Evolutionary conservation across 2,329 filamentous ascomycete species (phyloP).

Genomic region (Scedosporium dehoogii): DNA sequence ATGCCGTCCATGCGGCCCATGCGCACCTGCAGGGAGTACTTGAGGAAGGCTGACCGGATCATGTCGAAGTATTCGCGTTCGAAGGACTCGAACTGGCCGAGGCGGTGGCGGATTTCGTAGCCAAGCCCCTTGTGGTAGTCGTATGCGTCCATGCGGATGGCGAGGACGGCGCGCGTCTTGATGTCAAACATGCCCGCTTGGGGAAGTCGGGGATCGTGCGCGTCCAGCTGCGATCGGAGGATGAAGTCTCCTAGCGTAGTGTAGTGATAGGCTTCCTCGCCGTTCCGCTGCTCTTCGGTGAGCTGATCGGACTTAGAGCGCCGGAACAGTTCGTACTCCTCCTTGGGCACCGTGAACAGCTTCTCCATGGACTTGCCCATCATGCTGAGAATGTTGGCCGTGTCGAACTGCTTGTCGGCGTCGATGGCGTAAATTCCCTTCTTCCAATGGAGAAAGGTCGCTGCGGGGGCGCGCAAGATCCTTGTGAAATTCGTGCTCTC

Average conservation of each 20-base stretch:
- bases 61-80: constrained; percentile 96
- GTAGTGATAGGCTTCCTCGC: constrained; percentile 77
- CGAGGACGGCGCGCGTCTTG: constrained; percentile 86
- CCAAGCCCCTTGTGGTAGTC: constrained; percentile 66
- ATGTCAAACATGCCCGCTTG: constrained; percentile 93
- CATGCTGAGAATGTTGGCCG: constrained; percentile 77
- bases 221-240: constrained; percentile 92
- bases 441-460: constrained; percentile 72
- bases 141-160: constrained; percentile 76
- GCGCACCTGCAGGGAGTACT: constrained; percentile 92
- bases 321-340: constrained; percentile 79
- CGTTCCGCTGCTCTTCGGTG: constrained; percentile 59
- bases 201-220: constrained; percentile 73
- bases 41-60: constrained; percentile 87
- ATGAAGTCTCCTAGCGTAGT: constrained; percentile 78
- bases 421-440: constrained; percentile 90
- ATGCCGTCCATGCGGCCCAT: constrained; percentile 99
- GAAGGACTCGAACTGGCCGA: constrained; percentile 80
- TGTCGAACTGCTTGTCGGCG: constrained; percentile 85
- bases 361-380: constrained; percentile 97
- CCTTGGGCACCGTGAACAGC: constrained; percentile 70
- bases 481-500: constrained; percentile 59
- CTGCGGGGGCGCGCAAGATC: constrained; percentile 62
- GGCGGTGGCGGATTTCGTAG: constrained; percentile 72
- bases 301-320: constrained; percentile 58